Evolutionary conservation across 2,329 filamentous ascomycete species (phyloP).

Genomic region (Alternaria angustiovoidea): DNA sequence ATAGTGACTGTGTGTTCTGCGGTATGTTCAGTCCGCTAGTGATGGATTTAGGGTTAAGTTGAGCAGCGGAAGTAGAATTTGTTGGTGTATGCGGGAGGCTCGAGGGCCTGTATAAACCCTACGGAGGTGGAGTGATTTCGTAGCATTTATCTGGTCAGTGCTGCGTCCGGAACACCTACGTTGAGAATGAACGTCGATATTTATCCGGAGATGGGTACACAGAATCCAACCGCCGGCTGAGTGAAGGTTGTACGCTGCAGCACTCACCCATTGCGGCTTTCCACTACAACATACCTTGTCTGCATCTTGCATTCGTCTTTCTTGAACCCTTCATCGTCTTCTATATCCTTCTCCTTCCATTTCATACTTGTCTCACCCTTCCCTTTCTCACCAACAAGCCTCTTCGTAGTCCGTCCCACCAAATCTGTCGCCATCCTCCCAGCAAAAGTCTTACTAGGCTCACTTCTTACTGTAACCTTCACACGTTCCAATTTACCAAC

Average conservation of each 20-base stretch:
- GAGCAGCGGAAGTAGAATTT: no score
- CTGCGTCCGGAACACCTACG: not conserved
- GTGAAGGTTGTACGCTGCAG: not conserved
- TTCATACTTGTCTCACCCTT: not conserved
- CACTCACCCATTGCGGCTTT: not conserved
- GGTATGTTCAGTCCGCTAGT: no score
- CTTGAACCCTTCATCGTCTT: not conserved
- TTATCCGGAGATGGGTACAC: not conserved
- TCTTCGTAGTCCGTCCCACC: not conserved
- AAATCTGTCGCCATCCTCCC: not conserved
- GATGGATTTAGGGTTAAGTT: no score
- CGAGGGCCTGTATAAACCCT: not conserved
- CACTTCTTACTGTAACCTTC: no score
- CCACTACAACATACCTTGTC: not conserved
- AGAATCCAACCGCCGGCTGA: not conserved
- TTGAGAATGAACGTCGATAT: not conserved
- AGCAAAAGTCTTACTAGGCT: not conserved
- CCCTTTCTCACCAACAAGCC: not conserved
- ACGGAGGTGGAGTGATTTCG: not conserved
- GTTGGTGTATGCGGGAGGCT: no score
- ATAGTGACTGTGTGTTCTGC: no score
- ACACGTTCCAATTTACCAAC: not conserved
- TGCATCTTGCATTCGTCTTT: not conserved
- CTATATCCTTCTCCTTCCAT: not conserved
- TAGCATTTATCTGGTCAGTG: not conserved